Evolutionary conservation across 2,329 filamentous ascomycete genomes (phyloP), one percentile per base, ranked within the genome.

Genomic region (Fusarium zealandicum): DNA sequence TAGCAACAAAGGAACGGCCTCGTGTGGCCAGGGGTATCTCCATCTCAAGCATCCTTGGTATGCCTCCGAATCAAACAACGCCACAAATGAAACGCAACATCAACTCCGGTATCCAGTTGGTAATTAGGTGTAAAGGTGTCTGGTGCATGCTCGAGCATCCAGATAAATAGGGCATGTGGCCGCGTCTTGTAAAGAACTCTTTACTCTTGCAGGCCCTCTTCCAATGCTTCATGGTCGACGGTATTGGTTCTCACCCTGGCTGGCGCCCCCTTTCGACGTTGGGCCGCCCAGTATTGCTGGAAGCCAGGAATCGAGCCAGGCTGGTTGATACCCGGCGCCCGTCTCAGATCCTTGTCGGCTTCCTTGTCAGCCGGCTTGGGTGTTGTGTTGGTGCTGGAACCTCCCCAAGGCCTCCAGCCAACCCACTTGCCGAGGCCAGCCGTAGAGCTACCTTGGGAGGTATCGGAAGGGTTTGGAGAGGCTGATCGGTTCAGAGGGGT

Each of bases 261-360:
- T 3, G 84, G 81, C 1, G 83, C 76, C 30, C 72, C 78, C 71
- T 74, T 82, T 67, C 72, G 83, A 72, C 74, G 82, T 67, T 73
- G 76, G 1, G 77, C 73, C 2, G 77, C 75, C 72, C 80, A 78
- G 61, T 82, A 84, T 49, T 83, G 78, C 20, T 84, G 79, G 60
- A 93, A 89, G 0, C 90, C 90, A 0, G 89, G 84, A 36, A 95
- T 88, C 0, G 85, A 80, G 0, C 90, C 90, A 1, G 84, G 81
- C 69, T 93, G 90, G 66, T 95, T 95, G 69, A 95, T 91, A 0
- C 90, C 90, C 1, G 89, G 83, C 5, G 82, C 74, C 36, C 90
- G 80, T 36, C 76, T 77, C 28, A 75, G 46, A 10, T 75, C 73
- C 49, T 70, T 70, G 25, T 75, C 72, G 51, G 65, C 73, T 52